These are phyloP conservation scores for Haplographium delicatum DNA, from an alignment of 495 filamentous ascomycete species.

Conservation along the genomic window DNA sequence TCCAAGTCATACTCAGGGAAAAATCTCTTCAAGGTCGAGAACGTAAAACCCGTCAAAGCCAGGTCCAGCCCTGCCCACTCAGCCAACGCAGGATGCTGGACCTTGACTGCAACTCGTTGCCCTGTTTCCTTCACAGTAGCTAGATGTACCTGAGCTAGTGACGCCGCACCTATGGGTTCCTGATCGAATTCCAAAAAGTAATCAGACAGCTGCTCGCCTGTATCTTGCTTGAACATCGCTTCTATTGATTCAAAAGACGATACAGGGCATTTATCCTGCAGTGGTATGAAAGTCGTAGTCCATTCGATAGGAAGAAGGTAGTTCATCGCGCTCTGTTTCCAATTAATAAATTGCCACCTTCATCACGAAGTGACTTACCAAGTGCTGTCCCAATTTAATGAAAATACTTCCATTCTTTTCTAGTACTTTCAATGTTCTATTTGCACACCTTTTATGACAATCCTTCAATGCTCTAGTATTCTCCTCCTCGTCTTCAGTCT, in stretches of 20 bases:
- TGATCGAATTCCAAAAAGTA: constrained; percentile 79
- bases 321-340: constrained; percentile 76
- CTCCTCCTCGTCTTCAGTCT: constrained; percentile 54
- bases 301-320: constrained; percentile 92
- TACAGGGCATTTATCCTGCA: constrained; percentile 94
- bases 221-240: constrained; percentile 79
- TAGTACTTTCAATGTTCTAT: constrained; percentile 73
- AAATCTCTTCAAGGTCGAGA: constrained; percentile 81
- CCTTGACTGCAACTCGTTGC: constrained; percentile 92
- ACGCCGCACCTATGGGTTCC: constrained; percentile 83
- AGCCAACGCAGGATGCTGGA: constrained; percentile 86
- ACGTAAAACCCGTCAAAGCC: constrained; percentile 80
- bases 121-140: constrained; percentile 82
- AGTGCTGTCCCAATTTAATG: constrained; percentile 94
- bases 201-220: constrained; percentile 69
- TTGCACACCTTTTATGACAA: constrained; percentile 90
- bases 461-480: constrained; percentile 61
- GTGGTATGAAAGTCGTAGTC: constrained; percentile 92
- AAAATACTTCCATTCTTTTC: constrained; percentile 97
- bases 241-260: constrained; percentile 86
- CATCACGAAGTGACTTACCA: constrained; percentile 41
- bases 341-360: constrained; percentile 4
- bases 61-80: constrained; percentile 92
- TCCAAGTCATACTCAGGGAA: constrained; percentile 97
- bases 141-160: constrained; percentile 89